Conservation (phyloP, 441 rosid genomes). For the Raphanus hybrid region DNA sequence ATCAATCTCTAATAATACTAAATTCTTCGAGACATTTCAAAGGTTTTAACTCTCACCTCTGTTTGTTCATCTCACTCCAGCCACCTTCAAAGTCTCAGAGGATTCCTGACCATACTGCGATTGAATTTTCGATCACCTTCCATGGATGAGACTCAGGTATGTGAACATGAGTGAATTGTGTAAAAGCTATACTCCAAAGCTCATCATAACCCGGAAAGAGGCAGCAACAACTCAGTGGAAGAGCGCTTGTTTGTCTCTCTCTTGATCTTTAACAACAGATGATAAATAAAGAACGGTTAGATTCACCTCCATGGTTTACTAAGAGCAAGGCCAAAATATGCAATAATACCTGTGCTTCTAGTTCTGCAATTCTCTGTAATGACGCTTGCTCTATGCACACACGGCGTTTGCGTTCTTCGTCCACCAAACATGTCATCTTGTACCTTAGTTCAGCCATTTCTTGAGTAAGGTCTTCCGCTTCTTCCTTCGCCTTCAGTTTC, state of each 20-base stretch:
- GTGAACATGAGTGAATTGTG: constrained; percentile 6
- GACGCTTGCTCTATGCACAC: constrained; percentile 79
- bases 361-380: constrained; percentile 79
- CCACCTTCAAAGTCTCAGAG: constrained; percentile 8
- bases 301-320: constrained; percentile 11
- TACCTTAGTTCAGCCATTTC: constrained; percentile 97
- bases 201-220: constrained; percentile 46
- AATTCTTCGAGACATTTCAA: not conserved
- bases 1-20: constrained; percentile 19
- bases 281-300: constrained; percentile 2
- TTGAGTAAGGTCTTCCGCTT: constrained; percentile 89
- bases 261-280: constrained; percentile 52
- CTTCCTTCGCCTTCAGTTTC: constrained; percentile 82
- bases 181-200: not conserved
- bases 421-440: constrained; percentile 76
- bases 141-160: constrained; percentile 2
- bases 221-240: constrained; percentile 27
- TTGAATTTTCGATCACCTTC: constrained; percentile 3
- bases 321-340: not conserved
- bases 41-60: constrained; percentile 5
- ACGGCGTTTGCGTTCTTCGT: constrained; percentile 88
- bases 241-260: constrained; percentile 46
- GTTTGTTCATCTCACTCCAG: constrained; percentile 16
- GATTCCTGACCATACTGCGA: not conserved
- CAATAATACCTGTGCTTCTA: constrained; percentile 76